phyloP scores from a whole-genome alignment of 2,329 filamentous ascomycete species.

The Fusarium sp. region DNA sequence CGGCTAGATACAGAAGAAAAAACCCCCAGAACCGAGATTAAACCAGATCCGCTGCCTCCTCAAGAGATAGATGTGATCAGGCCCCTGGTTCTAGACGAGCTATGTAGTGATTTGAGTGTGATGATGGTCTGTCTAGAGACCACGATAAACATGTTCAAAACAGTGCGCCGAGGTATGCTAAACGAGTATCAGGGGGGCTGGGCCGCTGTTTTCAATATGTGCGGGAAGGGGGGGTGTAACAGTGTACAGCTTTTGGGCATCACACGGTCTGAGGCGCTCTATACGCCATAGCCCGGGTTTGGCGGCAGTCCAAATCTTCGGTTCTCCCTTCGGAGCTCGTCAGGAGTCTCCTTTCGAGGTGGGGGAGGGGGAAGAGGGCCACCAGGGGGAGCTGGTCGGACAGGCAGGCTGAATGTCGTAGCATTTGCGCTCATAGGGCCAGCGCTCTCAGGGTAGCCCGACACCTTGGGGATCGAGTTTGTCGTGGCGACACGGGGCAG shows the following conservation, averaged over 20 bases:
- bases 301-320: slow-evolving; percentile 64
- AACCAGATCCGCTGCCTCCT: slow-evolving; percentile 28
- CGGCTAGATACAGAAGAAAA: slow-evolving; percentile 34
- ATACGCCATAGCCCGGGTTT: slow-evolving; percentile 54
- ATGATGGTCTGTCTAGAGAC: slow-evolving; percentile 38
- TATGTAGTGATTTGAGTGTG: slow-evolving; percentile 38
- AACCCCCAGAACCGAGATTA: slow-evolving; percentile 30
- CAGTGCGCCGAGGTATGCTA: slow-evolving; percentile 52
- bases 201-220: slow-evolving; percentile 34
- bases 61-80: slow-evolving; percentile 22
- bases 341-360: slow-evolving; percentile 65
- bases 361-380: slow-evolving; percentile 72
- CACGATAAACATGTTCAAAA: slow-evolving; percentile 42
- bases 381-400: slow-evolving; percentile 71
- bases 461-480: slow-evolving; percentile 64
- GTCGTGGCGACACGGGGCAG: slow-evolving; percentile 64
- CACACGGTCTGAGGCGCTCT: slow-evolving; percentile 16
- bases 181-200: slow-evolving; percentile 37
- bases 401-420: slow-evolving; percentile 71
- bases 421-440: slow-evolving; percentile 58
- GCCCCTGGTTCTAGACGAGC: slow-evolving; percentile 30
- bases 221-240: slow-evolving; percentile 21
- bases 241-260: slow-evolving; percentile 28
- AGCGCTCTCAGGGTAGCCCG: slow-evolving; percentile 52
- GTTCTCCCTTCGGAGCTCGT: slow-evolving; percentile 64